These are phyloP conservation scores for Ammopiptanthus mongolicus DNA, from an alignment of 306 rosid species.

Conservation along the genomic window DNA sequence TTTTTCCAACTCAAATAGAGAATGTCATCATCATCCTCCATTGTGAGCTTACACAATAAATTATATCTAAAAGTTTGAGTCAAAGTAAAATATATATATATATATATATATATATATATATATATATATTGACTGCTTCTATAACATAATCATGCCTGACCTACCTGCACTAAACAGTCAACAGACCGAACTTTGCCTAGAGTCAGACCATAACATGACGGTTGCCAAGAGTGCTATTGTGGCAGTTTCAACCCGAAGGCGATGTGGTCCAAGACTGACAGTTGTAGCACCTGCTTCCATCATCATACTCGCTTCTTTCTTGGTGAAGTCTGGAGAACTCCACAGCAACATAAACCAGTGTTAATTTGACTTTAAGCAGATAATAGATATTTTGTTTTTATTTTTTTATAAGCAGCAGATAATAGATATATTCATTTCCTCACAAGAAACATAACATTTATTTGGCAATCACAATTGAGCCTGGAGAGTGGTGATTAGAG, in stretches of 20 bases:
- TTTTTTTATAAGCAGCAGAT: no score
- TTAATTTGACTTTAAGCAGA: neutral
- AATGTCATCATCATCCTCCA: neutral
- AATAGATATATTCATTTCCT: neutral
- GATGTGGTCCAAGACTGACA: conserved; percentile 82
- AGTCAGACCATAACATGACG: conserved; percentile 81
- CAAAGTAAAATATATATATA: neutral
- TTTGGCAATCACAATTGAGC: neutral
- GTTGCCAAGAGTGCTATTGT: conserved; percentile 73
- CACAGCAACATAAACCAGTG: conserved; percentile 7
- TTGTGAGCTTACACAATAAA: neutral
- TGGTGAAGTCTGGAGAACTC: conserved; percentile 64
- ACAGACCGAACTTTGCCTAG: conserved; percentile 25
- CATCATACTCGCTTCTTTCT: conserved; percentile 61
- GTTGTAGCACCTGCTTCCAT: conserved; percentile 70
- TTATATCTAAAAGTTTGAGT: neutral
- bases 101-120: neutral
- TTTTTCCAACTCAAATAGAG: neutral
- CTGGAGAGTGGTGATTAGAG: neutral
- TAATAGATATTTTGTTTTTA: no score
- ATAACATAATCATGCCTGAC: conserved; percentile 11
- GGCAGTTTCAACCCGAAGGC: conserved; percentile 93
- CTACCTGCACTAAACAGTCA: conserved; percentile 28
- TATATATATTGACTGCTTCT: neutral
- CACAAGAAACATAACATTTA: neutral